These are phyloP conservation scores for Bruguiera hainesii DNA, from an alignment of 441 rosid genomes.

Conservation along the genomic window DNA sequence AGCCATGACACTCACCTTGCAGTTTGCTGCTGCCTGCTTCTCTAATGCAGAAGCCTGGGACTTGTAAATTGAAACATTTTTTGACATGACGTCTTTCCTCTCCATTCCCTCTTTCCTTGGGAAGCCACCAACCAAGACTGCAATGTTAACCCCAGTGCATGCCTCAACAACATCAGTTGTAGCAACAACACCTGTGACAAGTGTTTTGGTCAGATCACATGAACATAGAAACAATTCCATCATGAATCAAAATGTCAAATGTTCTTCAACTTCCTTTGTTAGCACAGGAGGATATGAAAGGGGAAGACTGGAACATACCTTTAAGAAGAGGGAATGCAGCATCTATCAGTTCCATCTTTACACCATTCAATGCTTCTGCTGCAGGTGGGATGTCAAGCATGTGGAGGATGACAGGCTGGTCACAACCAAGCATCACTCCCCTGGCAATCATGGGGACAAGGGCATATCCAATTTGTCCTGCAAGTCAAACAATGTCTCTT, in stretches of 20 bases:
- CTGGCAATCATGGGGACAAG: constrained; percentile 97
- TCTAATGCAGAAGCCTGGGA: constrained; percentile 93
- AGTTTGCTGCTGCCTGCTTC: constrained; percentile 81
- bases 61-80: constrained; percentile 91
- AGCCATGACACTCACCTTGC: constrained; percentile 60
- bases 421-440: constrained; percentile 90
- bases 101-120: constrained; percentile 98
- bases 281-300: too few species aligned
- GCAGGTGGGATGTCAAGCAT: constrained; percentile 97
- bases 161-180: constrained; percentile 93
- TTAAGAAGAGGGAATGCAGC: constrained; percentile 99
- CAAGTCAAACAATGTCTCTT: constrained; percentile 15
- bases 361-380: constrained; percentile 89
- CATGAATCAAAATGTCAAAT: constrained; percentile 14
- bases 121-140: constrained; percentile 97
- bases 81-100: constrained; percentile 92
- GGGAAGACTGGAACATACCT: constrained; percentile 35
- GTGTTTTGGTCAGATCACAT: constrained; percentile 29
- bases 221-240: constrained; percentile 91
- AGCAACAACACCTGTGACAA: constrained; percentile 75
- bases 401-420: constrained; percentile 97
- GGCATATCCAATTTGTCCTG: constrained; percentile 98
- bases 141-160: constrained; percentile 82
- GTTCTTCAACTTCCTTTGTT: background rate
- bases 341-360: constrained; percentile 91